phyloP scores from a whole-genome alignment of 2,329 filamentous ascomycete genomes.

The Dothistroma pini region DNA sequence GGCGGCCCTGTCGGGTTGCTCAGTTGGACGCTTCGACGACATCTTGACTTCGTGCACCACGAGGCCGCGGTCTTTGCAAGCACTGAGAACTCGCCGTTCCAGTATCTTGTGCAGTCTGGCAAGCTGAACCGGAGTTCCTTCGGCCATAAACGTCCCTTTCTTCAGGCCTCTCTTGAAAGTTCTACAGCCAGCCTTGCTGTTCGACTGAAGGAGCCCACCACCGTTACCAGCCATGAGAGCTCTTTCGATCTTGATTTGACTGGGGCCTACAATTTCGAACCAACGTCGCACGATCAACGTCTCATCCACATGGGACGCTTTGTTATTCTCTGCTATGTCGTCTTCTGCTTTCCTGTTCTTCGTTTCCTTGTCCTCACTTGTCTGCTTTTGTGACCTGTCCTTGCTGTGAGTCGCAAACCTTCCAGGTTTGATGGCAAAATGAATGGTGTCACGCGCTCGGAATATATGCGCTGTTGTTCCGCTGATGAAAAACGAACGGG shows the following conservation, averaged over 20 bases:
- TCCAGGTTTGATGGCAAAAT: not conserved
- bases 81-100: not conserved
- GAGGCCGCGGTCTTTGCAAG: not conserved
- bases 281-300: not conserved
- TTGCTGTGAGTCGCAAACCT: not conserved
- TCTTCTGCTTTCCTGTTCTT: too few species aligned
- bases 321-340: not conserved
- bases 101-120: not conserved
- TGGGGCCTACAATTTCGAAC: not conserved
- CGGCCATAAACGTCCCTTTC: not conserved
- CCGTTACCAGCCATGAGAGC: not conserved
- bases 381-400: not conserved
- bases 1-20: not conserved
- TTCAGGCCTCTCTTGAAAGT: not conserved
- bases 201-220: not conserved
- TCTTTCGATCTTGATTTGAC: not conserved
- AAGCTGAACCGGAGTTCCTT: not conserved
- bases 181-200: not conserved
- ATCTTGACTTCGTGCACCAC: not conserved
- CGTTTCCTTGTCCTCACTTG: not conserved
- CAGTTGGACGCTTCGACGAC: not conserved
- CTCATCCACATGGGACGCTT: not conserved
- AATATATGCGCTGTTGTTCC: not conserved
- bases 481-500: conserved; percentile 13
- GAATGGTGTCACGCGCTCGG: not conserved